phyloP scores from a whole-genome alignment of 371 early-diverging fungal species.

The Phascolomyces articulosus region DNA sequence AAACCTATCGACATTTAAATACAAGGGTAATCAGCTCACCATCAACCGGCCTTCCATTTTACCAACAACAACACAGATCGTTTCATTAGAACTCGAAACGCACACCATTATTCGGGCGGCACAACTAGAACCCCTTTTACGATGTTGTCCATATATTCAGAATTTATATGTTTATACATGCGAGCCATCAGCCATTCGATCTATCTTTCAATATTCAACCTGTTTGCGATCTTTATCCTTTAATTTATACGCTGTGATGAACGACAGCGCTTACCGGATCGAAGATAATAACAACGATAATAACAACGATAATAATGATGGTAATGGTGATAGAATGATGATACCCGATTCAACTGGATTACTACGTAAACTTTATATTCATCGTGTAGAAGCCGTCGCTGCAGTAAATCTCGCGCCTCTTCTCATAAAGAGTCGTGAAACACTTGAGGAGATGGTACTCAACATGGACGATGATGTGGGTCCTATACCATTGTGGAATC shows the following conservation, averaged over 20 bases:
- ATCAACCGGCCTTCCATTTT: not conserved
- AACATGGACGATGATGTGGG: conserved; percentile 1
- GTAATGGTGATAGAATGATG: too few species aligned
- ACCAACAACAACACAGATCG: not conserved
- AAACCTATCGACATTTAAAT: not conserved
- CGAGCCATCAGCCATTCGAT: not conserved
- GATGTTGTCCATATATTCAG: not conserved
- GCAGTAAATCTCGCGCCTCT: not conserved
- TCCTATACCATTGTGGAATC: not conserved
- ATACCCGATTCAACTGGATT: not conserved
- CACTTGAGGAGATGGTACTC: not conserved
- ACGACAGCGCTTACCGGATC: not conserved
- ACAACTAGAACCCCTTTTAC: conserved; percentile 1
- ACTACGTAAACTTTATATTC: not conserved
- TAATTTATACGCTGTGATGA: not conserved
- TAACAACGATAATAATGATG: not conserved
- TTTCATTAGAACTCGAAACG: conserved; percentile 1
- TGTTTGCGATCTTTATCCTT: not conserved
- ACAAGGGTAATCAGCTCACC: not conserved
- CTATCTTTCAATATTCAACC: not conserved
- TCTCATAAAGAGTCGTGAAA: not conserved
- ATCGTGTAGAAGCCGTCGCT: not conserved
- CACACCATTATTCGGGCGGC: not conserved
- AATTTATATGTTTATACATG: conserved; percentile 2
- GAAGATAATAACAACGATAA: not conserved